Evolutionary conservation across 1,284 basidiomycete species (phyloP).

Genomic region (Ceratobasidium sp.): DNA sequence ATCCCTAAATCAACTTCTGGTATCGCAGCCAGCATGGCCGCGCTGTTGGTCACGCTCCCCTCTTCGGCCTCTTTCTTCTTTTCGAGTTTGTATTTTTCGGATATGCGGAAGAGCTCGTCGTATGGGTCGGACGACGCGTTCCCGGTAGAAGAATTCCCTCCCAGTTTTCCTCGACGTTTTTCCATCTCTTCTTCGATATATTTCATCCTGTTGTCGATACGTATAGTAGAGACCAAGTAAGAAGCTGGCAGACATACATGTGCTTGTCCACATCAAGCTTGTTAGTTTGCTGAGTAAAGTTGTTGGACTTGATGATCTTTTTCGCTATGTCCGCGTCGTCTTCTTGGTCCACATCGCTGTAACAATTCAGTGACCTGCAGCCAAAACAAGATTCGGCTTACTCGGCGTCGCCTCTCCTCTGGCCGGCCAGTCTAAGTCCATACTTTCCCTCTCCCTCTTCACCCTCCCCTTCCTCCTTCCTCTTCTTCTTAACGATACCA

Average conservation of each 20-base stretch:
- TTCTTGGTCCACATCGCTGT: slow-evolving; percentile 59
- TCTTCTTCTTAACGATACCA: slow-evolving; percentile 79
- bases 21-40: slow-evolving; percentile 95
- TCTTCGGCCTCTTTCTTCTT: slow-evolving; percentile 69
- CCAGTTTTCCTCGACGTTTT: slow-evolving; percentile 67
- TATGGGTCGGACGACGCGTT: slow-evolving; percentile 68
- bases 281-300: slow-evolving; percentile 97
- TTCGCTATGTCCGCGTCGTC: slow-evolving; percentile 73
- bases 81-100: slow-evolving; percentile 68
- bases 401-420: slow-evolving; percentile 59
- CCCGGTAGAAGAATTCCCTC: slow-evolving; percentile 56
- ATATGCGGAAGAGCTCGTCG: slow-evolving; percentile 81
- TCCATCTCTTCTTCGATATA: slow-evolving; percentile 95
- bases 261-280: slow-evolving; percentile 96
- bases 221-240: neutral
- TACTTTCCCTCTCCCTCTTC: slow-evolving; percentile 54
- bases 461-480: slow-evolving; percentile 63
- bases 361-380: neutral
- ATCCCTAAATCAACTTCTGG: slow-evolving; percentile 98
- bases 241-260: slow-evolving; percentile 69
- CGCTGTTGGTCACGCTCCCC: slow-evolving; percentile 89
- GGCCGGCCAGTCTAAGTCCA: slow-evolving; percentile 54
- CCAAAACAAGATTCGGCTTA: slow-evolving; percentile 51
- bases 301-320: slow-evolving; percentile 81
- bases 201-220: slow-evolving; percentile 77